phyloP scores from a whole-genome alignment of 768 basidiomycete genomes.

The Russula ochroleuca region DNA sequence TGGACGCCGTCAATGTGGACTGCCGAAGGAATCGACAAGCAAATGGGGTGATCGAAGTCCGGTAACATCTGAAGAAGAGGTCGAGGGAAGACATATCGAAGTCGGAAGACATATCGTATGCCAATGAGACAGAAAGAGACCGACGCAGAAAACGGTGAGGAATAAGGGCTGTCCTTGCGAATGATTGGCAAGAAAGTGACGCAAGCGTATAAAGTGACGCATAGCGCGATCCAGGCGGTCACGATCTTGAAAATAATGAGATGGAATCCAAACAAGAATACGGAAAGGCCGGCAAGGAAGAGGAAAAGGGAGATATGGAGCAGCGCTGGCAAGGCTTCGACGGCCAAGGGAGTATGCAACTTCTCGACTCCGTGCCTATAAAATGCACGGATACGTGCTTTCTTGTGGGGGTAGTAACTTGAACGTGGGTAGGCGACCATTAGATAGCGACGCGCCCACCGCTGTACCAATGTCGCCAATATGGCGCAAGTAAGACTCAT shows the following conservation, averaged over 20 bases:
- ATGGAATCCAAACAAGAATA: slow-evolving; percentile 39
- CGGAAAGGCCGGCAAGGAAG: slow-evolving; percentile 48
- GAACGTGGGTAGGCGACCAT: slow-evolving; percentile 31
- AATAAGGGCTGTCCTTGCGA: slow-evolving; percentile 13
- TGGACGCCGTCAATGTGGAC: not conserved
- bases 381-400: slow-evolving; percentile 42
- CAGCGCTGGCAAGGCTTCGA: slow-evolving; percentile 44
- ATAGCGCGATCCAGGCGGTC: slow-evolving; percentile 12
- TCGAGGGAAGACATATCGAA: no score
- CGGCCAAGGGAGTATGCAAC: slow-evolving; percentile 39
- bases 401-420: slow-evolving; percentile 31
- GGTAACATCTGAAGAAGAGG: no score
- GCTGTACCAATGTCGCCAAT: slow-evolving; percentile 44
- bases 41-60: no score
- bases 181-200: slow-evolving; percentile 18
- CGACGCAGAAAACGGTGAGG: not conserved
- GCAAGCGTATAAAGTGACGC: slow-evolving; percentile 22
- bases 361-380: slow-evolving; percentile 37
- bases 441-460: slow-evolving; percentile 44
- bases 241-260: slow-evolving; percentile 17
- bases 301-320: slow-evolving; percentile 50
- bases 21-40: no score
- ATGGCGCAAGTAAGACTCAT: slow-evolving; percentile 44
- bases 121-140: slow-evolving; percentile 2
- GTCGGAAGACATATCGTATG: not conserved